Conservation (phyloP, 768 basidiomycete species). For the Mycena filopes region DNA sequence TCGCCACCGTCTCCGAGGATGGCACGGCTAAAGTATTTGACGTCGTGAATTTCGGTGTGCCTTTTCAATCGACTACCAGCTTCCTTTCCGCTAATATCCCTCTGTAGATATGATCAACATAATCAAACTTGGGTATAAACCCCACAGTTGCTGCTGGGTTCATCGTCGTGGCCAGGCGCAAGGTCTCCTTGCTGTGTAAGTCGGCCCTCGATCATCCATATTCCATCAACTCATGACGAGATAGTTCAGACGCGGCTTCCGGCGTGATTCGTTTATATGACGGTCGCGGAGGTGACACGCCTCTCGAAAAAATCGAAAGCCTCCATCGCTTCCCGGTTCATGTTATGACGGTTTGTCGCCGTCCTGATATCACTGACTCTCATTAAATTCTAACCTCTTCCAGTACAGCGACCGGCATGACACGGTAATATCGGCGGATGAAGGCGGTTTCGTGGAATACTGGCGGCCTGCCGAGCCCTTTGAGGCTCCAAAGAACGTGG, state of each 20-base stretch:
- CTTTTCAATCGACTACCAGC: slow-evolving; percentile 2
- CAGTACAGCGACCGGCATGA: slow-evolving; percentile 94
- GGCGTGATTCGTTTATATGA: slow-evolving; percentile 91
- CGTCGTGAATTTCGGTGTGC: slow-evolving; percentile 94
- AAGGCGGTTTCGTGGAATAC: slow-evolving; percentile 95
- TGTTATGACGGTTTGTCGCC: slow-evolving; percentile 79
- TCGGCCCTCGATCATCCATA: slow-evolving; percentile 16
- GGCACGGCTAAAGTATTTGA: slow-evolving; percentile 96
- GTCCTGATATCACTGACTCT: neutral
- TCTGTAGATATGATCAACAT: slow-evolving; percentile 97
- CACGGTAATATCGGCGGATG: slow-evolving; percentile 93
- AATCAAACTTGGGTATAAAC: slow-evolving; percentile 86
- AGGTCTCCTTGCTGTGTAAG: slow-evolving; percentile 88
- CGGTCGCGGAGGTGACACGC: slow-evolving; percentile 84
- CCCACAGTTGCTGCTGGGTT: slow-evolving; percentile 95
- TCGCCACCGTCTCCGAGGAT: slow-evolving; percentile 92
- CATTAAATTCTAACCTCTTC: slow-evolving; percentile 11
- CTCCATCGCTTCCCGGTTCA: slow-evolving; percentile 93
- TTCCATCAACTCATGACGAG: slow-evolving; percentile 30
- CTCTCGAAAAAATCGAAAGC: slow-evolving; percentile 78
- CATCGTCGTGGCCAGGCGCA: slow-evolving; percentile 90
- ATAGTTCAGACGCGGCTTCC: slow-evolving; percentile 80
- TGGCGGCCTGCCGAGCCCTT: slow-evolving; percentile 95
- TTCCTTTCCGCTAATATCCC: slow-evolving; percentile 3
- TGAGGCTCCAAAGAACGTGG: slow-evolving; percentile 78